Evolutionary conservation across 495 filamentous ascomycete genomes (phyloP).

Genomic region (Cenococcum geophilum): DNA sequence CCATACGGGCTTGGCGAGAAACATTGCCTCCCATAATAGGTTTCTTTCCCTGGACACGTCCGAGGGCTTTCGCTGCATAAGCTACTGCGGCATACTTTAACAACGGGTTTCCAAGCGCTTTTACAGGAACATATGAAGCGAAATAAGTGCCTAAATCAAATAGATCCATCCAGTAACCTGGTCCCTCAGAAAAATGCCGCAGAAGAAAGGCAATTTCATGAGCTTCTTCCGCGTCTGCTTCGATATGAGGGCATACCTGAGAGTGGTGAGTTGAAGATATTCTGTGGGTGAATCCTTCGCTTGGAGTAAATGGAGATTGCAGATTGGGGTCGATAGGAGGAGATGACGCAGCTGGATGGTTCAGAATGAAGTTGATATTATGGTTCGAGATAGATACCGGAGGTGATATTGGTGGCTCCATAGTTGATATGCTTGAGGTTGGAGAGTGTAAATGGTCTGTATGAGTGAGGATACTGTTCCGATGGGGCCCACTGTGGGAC

Average conservation of each 20-base stretch:
- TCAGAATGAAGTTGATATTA: conserved; percentile 55
- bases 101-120: conserved; percentile 51
- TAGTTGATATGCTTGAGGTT: conserved; percentile 33
- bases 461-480: conserved; percentile 3
- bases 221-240: conserved; percentile 34
- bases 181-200: conserved; percentile 55
- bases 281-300: conserved; percentile 12
- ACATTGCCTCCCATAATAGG: conserved; percentile 46
- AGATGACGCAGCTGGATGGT: conserved; percentile 47
- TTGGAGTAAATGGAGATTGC: conserved; percentile 35
- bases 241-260: background rate
- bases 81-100: conserved; percentile 56
- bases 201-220: conserved; percentile 56
- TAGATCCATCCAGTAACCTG: conserved; percentile 61
- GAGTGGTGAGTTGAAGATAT: background rate
- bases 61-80: conserved; percentile 57
- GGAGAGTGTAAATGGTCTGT: conserved; percentile 26
- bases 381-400: conserved; percentile 43
- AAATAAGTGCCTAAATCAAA: conserved; percentile 58
- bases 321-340: conserved; percentile 46
- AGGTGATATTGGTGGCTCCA: conserved; percentile 37
- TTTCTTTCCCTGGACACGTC: conserved; percentile 48
- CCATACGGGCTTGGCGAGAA: conserved; percentile 48
- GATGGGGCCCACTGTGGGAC: background rate
- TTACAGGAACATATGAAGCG: conserved; percentile 52